These are phyloP conservation scores for Selaginella moellendorffii DNA, from an alignment of 75 land plant genomes.

Conservation along the genomic window DNA sequence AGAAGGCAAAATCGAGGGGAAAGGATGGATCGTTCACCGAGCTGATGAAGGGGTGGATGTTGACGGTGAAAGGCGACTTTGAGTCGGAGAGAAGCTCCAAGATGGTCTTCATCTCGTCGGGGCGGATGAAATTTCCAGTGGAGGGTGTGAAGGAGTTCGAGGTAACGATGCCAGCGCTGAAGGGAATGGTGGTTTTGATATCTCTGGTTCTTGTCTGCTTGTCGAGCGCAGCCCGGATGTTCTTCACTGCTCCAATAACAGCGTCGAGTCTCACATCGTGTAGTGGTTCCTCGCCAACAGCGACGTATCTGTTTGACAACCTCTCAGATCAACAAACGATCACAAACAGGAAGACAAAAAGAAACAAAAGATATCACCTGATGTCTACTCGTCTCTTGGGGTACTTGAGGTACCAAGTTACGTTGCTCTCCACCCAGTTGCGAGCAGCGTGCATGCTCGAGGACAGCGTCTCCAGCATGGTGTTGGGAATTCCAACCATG, in stretches of 20 bases:
- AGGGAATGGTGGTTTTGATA: neutral
- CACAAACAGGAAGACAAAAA: neutral
- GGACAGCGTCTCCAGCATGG: constrained; percentile 1
- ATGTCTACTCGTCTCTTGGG: neutral
- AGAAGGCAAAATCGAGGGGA: neutral
- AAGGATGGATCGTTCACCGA: neutral
- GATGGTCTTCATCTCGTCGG: neutral
- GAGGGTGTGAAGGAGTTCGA: neutral
- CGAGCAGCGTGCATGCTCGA: neutral
- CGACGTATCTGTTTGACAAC: neutral
- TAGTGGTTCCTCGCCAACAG: neutral
- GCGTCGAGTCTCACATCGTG: neutral
- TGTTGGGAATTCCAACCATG: constrained; percentile 54
- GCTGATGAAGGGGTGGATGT: neutral
- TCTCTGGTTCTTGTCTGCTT: neutral
- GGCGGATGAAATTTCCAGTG: neutral
- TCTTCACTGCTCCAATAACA: neutral
- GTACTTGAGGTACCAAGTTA: neutral
- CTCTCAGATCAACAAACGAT: neutral
- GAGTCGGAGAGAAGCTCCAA: neutral
- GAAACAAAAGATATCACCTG: neutral
- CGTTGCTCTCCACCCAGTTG: neutral
- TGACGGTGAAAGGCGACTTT: neutral
- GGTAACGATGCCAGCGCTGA: neutral
- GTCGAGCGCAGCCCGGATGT: neutral